Percentiles rank a stretch among this genome's conserved stretches.
phyloP scores from a whole-genome alignment of 257 asterid species.

The Eucommia ulmoides region DNA sequence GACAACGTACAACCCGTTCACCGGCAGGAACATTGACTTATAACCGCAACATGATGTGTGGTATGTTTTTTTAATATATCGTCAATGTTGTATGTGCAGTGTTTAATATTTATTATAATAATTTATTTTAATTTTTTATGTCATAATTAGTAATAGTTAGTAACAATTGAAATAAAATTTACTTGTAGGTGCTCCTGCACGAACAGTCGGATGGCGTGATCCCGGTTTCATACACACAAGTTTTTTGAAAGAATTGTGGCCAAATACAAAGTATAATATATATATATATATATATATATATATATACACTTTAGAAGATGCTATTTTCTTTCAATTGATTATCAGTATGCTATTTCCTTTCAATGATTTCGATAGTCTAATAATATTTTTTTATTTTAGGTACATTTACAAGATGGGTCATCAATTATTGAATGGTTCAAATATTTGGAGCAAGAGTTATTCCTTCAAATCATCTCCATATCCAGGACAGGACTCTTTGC shows the following conservation, averaged over 20 bases:
- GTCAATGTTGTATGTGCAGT: too few species aligned
- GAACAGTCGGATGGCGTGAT: slow-evolving; percentile 63
- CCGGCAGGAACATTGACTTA: slow-evolving; percentile 80
- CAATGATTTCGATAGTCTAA: too few species aligned
- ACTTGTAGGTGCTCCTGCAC: slow-evolving; percentile 62
- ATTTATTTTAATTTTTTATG: too few species aligned
- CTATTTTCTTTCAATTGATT: too few species aligned
- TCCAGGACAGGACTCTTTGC: slow-evolving; percentile 90
- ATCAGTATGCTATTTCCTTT: too few species aligned
- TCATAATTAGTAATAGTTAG: too few species aligned
- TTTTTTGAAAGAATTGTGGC: slow-evolving; percentile 48
- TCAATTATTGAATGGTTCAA: slow-evolving; percentile 42
- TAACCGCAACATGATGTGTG: slow-evolving; percentile 76
- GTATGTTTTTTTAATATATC: slow-evolving; percentile 40
- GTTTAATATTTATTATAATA: too few species aligned
- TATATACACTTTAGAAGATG: too few species aligned
- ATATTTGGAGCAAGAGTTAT: slow-evolving; percentile 50
- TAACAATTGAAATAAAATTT: too few species aligned
- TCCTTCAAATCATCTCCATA: slow-evolving; percentile 82
- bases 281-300: too few species aligned
- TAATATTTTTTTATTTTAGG: too few species aligned
- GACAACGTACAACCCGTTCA: slow-evolving; percentile 38
- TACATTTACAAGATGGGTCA: slow-evolving; percentile 91
- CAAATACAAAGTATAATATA: slow-evolving; percentile 33
- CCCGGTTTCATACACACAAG: slow-evolving; percentile 55